A percentile compares a stretch with the other conserved stretches of the same genome.
Conservation (phyloP, 345 rosid genomes). For the Ceriops decandra region DNA sequence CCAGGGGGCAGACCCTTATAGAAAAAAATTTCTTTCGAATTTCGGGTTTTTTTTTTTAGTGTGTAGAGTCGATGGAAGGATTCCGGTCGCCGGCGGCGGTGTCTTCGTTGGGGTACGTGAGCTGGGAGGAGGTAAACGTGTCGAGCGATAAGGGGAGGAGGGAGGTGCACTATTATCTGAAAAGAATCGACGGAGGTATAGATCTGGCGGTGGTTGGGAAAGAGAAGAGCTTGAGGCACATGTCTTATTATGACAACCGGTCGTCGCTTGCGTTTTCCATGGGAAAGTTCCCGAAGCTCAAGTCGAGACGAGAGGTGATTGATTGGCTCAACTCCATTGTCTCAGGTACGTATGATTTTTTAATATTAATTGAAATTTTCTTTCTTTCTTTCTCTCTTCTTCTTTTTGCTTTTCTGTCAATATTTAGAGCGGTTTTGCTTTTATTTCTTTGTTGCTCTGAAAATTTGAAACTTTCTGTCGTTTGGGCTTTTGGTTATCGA, state of each 20-base stretch:
- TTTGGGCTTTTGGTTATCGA: not conserved
- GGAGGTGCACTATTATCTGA: slow-evolving; percentile 62
- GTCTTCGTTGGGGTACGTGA: slow-evolving; percentile 36
- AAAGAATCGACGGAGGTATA: slow-evolving; percentile 46
- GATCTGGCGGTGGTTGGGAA: slow-evolving; percentile 76
- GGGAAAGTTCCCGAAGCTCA: slow-evolving; percentile 36
- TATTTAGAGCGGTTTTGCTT: not conserved
- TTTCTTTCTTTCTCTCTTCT: not conserved
- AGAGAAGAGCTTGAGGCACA: slow-evolving; percentile 49
- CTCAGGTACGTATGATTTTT: slow-evolving; percentile 45
- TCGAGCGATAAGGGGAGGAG: slow-evolving; percentile 48
- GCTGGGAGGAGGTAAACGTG: slow-evolving; percentile 68
- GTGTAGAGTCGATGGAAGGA: slow-evolving; percentile 18
- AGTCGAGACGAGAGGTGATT: slow-evolving; percentile 50
- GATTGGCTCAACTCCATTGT: slow-evolving; percentile 62
- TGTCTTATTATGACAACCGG: slow-evolving; percentile 45
- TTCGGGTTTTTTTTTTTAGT: no score
- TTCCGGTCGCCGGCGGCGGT: slow-evolving; percentile 25
- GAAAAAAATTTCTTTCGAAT: no score
- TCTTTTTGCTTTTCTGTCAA: not conserved
- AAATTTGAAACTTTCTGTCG: not conserved
- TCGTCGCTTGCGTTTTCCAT: slow-evolving; percentile 19
- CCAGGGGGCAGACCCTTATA: not conserved
- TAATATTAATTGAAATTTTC: not conserved
- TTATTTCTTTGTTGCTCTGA: no score